Conservation (phyloP, 2,329 filamentous ascomycete genomes). For the Aspergillus uvarum region DNA sequence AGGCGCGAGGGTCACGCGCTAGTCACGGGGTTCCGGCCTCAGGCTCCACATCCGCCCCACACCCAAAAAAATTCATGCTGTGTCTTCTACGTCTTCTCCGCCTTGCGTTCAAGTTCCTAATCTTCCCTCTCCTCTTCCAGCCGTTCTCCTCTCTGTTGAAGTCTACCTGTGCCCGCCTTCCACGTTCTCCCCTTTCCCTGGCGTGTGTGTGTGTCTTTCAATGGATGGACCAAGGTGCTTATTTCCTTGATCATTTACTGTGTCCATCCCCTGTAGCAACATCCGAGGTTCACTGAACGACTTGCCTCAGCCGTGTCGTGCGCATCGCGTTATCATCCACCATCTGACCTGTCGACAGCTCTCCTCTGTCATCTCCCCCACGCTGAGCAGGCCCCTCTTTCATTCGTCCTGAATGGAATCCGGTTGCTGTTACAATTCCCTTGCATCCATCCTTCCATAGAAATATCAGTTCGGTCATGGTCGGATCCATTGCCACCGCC, state of each 20-base stretch:
- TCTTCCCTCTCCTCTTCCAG: conserved; percentile 8
- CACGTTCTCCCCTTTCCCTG: background rate
- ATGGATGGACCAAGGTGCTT: conserved; percentile 20
- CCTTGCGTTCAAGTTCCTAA: conserved; percentile 4
- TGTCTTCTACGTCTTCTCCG: conserved; percentile 6
- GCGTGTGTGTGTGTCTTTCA: conserved; percentile 12
- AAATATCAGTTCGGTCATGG: conserved; percentile 30
- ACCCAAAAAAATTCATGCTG: conserved; percentile 22
- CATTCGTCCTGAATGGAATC: conserved; percentile 19
- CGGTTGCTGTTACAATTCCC: conserved; percentile 8
- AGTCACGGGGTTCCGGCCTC: conserved; percentile 20
- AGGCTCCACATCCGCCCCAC: conserved; percentile 22
- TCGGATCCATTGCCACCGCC: conserved; percentile 32
- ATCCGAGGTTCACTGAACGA: conserved; percentile 11
- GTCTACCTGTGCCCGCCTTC: background rate
- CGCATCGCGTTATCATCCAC: conserved; percentile 12
- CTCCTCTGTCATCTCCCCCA: background rate
- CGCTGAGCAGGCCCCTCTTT: background rate
- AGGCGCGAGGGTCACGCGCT: conserved; percentile 15
- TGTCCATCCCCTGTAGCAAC: conserved; percentile 18
- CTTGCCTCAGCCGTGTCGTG: conserved; percentile 19
- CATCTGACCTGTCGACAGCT: background rate
- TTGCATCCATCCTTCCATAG: conserved; percentile 10
- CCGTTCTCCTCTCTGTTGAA: background rate
- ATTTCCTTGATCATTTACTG: conserved; percentile 3